Evolutionary conservation across 2,329 filamentous ascomycete genomes (phyloP), one percentile per base, ranked within the genome.

Genomic region (Ophiobolus disseminans): DNA sequence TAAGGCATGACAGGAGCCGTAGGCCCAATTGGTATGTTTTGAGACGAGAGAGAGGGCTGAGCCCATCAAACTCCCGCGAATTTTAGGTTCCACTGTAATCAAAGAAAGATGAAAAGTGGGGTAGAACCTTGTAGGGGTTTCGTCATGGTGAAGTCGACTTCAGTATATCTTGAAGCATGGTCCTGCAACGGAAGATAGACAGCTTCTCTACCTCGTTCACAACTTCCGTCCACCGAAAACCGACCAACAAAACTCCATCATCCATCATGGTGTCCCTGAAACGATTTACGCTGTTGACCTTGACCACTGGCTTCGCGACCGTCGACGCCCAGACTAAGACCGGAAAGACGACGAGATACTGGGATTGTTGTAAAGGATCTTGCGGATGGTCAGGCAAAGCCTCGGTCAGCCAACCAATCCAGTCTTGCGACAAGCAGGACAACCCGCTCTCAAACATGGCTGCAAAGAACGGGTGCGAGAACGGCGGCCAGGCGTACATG

Each of bases 311-410:
- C 35, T 46, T 62, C 17, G 62, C 60, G 25, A 47, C 62, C 9
- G 62, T 69, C 40, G 53, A 65, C 20, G 69, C 63, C 17, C 63
- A 67, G 16, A 53, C 51, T 8, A 52, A 53, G n/a, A 62, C 60
- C 8, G 70, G 68, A 47, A 62, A 58, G 50, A 72, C 70, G 5
- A 73, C 70, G 16, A 61, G 71, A 16, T 74, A 74, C 55, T 73
- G 70, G 71, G 86, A 89, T 69, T 89, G 86, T 77, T 89, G 86
- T 75, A 89, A 90, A 75, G 81, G 85, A 21, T 86, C 83, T 13
- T 88, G 86, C 68, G 78, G 80, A 8, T 80, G 85, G 85, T 60
- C 76, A 6, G 78, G 73, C 48, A 87, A 87, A 64, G 82, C 81
- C 3, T 57, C 75, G 28, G 78, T 84, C 66, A 77, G 72, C 58